phyloP scores from a whole-genome alignment of 352 stramenopile species.

The Pythium apleroticum region DNA sequence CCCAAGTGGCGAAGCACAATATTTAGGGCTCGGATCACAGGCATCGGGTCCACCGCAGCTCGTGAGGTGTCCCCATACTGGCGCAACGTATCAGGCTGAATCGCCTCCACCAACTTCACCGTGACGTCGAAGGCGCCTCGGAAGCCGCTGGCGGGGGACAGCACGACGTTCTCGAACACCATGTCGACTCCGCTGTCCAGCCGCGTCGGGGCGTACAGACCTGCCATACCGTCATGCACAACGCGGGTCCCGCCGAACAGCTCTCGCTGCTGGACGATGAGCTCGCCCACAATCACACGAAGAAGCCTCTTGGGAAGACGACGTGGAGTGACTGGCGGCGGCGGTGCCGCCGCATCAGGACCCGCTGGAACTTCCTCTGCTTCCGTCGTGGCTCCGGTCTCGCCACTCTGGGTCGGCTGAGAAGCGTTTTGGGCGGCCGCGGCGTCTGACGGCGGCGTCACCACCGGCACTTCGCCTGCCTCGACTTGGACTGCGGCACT shows the following conservation, averaged over 20 bases:
- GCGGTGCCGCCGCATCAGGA: not conserved
- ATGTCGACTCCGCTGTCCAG: conserved; percentile 10
- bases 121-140: conserved; percentile 17
- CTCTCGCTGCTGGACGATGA: conserved; percentile 1
- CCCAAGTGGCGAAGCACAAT: conserved; percentile 17
- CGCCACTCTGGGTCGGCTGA: not conserved
- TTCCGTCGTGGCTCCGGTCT: not conserved
- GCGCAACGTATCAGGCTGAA: not conserved
- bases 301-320: conserved; percentile 11
- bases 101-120: conserved; percentile 10
- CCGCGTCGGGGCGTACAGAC: conserved; percentile 8
- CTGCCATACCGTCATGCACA: conserved; percentile 18
- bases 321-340: not conserved
- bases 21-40: conserved; percentile 11
- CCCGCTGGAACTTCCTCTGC: not conserved
- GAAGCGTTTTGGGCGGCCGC: not conserved
- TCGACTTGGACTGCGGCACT: not conserved
- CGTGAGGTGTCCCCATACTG: not conserved
- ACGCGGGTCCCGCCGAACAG: conserved; percentile 1
- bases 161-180: conserved; percentile 1
- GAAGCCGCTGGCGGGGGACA: not conserved
- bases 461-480: not conserved
- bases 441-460: not conserved
- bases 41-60: not conserved
- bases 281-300: conserved; percentile 17